Conservation (phyloP, 2,329 filamentous ascomycete species). For the Mariannaea sp. region DNA sequence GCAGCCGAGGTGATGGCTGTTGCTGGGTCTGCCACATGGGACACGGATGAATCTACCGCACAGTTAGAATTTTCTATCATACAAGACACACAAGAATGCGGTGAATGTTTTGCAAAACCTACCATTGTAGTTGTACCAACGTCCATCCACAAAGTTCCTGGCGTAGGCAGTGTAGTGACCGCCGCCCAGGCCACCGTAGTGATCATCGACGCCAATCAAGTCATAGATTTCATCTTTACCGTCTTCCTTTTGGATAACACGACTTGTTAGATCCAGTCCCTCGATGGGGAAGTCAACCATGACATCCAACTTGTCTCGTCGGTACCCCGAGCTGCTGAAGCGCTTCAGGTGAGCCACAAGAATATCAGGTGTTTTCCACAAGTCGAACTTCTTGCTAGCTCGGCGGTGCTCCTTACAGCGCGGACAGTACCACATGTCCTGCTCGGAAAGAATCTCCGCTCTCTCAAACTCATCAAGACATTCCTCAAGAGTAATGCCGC, state of each 20-base stretch:
- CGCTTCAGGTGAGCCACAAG: conserved; percentile 94
- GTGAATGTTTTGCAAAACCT: conserved; percentile 50
- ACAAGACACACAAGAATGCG: background rate
- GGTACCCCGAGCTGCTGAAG: conserved; percentile 82
- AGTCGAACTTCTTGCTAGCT: conserved; percentile 93
- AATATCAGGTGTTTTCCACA: conserved; percentile 97
- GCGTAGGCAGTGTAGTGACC: conserved; percentile 96
- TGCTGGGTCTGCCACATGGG: conserved; percentile 61
- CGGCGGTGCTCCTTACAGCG: conserved; percentile 92
- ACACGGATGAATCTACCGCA: conserved; percentile 72
- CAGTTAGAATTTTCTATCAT: conserved; percentile 46
- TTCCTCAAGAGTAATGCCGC: conserved; percentile 83
- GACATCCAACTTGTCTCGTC: conserved; percentile 90
- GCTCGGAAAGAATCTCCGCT: conserved; percentile 89
- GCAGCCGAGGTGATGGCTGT: conserved; percentile 75
- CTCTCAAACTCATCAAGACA: conserved; percentile 95
- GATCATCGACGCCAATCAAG: conserved; percentile 93
- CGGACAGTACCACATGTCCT: conserved; percentile 97
- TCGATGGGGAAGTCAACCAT: conserved; percentile 90
- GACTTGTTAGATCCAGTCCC: conserved; percentile 78
- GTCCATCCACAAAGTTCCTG: conserved; percentile 84
- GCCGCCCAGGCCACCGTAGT: conserved; percentile 89
- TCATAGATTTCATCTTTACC: conserved; percentile 88
- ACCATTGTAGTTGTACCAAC: conserved; percentile 99
- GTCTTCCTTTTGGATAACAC: conserved; percentile 79